Base-by-base conservation (phyloP, 345 rosid species). In the Eucalyptus pumila region DNA sequence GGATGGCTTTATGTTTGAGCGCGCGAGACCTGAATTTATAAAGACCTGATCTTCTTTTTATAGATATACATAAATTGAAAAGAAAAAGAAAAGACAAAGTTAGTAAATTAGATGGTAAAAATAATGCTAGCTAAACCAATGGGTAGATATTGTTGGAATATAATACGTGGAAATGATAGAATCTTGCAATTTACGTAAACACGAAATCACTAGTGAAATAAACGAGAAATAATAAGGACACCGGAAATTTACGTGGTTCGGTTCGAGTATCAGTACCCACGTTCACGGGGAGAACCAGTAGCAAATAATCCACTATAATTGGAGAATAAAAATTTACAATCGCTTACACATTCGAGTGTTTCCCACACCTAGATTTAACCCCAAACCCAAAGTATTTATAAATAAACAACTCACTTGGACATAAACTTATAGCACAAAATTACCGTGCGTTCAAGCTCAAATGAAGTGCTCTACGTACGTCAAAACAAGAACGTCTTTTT, bases 191-290 rank as follows among this genome's bases (percentile, higher is more conserved):
- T 48, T 48, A 13, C 6, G 2, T 48, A 14, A 48, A 48, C 2
- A 6, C 2, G 0, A 14, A 49, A 14, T 49, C 2, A 2, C 1
- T 2, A 14, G 6, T 14, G 6, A 49, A 49, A 49, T 49, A 49
- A 49, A 49, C 2, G 0, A 49, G 0, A 49, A 14, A 14, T 49
- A 49, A 49, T 49, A 49, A 49, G 0, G 1, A 49, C 1, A 49
- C 0, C 2, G 14, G 0, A 49, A 49, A 14, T 14, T 49, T 14
- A 49, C 0, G 6, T 49, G 7, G 0, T 49, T 14, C 3, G 17
- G 17, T 49, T 2, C 0, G 0, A 14, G 0, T 49, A 49, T 49
- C 6, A 3, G 3, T 49, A 49, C 0, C 0, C 14, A 49, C 0
- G 0, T 49, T 1, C 2, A 49, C 15, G 6, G 6, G 1, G 2